These are phyloP conservation scores for Sambucus nigra DNA, from an alignment of 129 eudicot species.

Conservation along the genomic window DNA sequence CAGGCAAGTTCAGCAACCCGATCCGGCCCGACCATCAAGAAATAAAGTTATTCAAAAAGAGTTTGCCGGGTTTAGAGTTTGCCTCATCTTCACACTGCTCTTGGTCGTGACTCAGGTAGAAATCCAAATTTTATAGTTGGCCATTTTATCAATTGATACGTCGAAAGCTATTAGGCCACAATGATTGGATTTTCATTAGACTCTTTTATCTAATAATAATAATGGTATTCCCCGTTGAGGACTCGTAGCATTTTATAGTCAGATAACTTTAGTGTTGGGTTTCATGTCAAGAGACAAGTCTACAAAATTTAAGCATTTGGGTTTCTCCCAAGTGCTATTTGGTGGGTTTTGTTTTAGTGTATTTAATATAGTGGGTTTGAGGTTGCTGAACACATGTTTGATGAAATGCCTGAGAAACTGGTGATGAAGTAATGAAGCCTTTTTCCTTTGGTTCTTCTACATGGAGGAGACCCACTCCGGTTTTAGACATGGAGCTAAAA, in stretches of 20 bases:
- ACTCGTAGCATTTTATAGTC: neutral
- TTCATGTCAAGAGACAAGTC: neutral
- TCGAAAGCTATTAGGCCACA: too few relatives aligned
- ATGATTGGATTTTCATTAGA: neutral
- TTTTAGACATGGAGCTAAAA: constrained; percentile 13
- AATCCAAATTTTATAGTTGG: too few relatives aligned
- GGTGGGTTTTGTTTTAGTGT: neutral
- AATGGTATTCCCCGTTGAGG: neutral
- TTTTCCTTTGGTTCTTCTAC: constrained; percentile 19
- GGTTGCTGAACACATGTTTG: constrained; percentile 8
- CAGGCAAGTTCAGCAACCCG: too few relatives aligned
- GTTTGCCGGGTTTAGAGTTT: too few relatives aligned
- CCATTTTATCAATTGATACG: too few relatives aligned
- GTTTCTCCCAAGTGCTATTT: neutral
- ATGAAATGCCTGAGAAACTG: constrained; percentile 3
- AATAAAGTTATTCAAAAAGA: too few relatives aligned
- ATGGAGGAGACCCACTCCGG: constrained; percentile 35
- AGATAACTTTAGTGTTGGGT: neutral
- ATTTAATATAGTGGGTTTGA: neutral
- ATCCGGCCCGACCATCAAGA: too few relatives aligned
- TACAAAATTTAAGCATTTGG: neutral
- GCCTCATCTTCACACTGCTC: too few relatives aligned
- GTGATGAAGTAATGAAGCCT: constrained; percentile 27
- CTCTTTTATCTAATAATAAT: neutral
- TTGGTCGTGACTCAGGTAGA: too few relatives aligned